These are phyloP conservation scores for Penicillium cataractarum DNA, from an alignment of 495 filamentous ascomycete genomes.

Conservation along the genomic window DNA sequence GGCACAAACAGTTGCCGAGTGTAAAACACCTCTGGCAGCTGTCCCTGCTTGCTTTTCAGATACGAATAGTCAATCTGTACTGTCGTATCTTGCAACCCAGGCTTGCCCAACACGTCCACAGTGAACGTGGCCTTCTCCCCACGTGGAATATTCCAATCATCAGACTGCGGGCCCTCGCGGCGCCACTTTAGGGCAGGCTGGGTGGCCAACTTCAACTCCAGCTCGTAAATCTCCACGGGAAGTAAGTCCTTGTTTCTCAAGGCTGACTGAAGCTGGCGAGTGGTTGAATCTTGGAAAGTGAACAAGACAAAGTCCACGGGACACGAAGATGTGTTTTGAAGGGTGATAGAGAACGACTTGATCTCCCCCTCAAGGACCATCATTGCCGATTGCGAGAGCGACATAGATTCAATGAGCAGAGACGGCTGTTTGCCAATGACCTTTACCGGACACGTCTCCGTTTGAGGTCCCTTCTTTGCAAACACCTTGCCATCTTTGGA, in stretches of 20 bases:
- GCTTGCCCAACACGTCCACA: slow-evolving; percentile 82
- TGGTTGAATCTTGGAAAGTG: slow-evolving; percentile 87
- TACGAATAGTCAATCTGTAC: slow-evolving; percentile 84
- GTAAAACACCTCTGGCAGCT: slow-evolving; percentile 75
- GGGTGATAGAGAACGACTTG: slow-evolving; percentile 73
- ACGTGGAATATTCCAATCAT: slow-evolving; percentile 62
- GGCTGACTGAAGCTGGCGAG: slow-evolving; percentile 71
- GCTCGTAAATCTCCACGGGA: slow-evolving; percentile 78
- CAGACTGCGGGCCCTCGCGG: slow-evolving; percentile 51
- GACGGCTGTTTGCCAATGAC: slow-evolving; percentile 80
- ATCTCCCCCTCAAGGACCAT: slow-evolving; percentile 91
- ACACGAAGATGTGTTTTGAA: slow-evolving; percentile 76
- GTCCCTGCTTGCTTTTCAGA: slow-evolving; percentile 63
- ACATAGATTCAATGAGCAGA: slow-evolving; percentile 71
- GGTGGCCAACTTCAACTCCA: slow-evolving; percentile 73
- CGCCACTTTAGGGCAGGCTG: slow-evolving; percentile 73
- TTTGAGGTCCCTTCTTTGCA: slow-evolving; percentile 41
- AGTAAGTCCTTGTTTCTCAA: slow-evolving; percentile 75
- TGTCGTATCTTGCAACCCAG: slow-evolving; percentile 77
- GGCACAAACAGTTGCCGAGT: slow-evolving; percentile 83
- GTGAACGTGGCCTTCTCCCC: slow-evolving; percentile 73
- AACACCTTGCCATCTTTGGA: slow-evolving; percentile 45
- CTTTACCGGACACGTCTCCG: slow-evolving; percentile 53
- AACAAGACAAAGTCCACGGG: slow-evolving; percentile 83
- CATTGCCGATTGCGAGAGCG: slow-evolving; percentile 80